Evolutionary conservation across 2,329 filamentous ascomycete genomes (phyloP), one percentile per base, ranked within the genome.

Genomic region (Beauveria sp.): DNA sequence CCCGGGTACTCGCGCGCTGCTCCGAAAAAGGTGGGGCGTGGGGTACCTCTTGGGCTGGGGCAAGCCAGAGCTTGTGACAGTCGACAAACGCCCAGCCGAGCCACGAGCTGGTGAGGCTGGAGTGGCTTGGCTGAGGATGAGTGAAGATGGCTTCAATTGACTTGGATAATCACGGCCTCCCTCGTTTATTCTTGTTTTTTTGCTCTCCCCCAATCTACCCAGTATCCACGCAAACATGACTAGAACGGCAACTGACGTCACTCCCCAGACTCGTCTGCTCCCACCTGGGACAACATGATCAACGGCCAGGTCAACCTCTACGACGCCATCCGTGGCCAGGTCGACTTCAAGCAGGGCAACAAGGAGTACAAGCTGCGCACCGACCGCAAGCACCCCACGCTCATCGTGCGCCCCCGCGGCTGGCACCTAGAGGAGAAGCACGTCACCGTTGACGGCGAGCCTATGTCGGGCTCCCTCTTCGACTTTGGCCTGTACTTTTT

Each of bases 351-450:
- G 82, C 89, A 92, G 72, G 92, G 92, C 65, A 80, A 86, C 70
- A 99, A 97, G 79, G 92, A 96, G 72, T 99, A 99, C 81, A 97
- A 96, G 82, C 88, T 99, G 64, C 90, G 93, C 66, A 96, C 89
- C 63, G 93, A 97, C 79, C 87, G 89, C 68, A 85, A 81, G 56
- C 85, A 84, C 7, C 92, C 94, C 22, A 97, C 94, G 18, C 84
- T 99, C 60, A 97, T 99, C 70, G 90, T 93, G 62, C 91, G 94
- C 70, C 91, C 94, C 60, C 88, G 94, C 76, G 94, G 94, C 72
- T 99, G 94, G 94, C 94, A 99, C 76, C 82, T 99, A 61, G 92
- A 96, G 64, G 94, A 99, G 86, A 97, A 96, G 84, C 94, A 97
- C 78, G 87, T 99, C 75, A 96, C 91, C 30, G 87, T 97, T 55